A percentile compares a stretch with the other conserved stretches of the same genome.
These are phyloP conservation scores for Kazachstania martiniae DNA, from an alignment of 805 yeast species.

Conservation along the genomic window DNA sequence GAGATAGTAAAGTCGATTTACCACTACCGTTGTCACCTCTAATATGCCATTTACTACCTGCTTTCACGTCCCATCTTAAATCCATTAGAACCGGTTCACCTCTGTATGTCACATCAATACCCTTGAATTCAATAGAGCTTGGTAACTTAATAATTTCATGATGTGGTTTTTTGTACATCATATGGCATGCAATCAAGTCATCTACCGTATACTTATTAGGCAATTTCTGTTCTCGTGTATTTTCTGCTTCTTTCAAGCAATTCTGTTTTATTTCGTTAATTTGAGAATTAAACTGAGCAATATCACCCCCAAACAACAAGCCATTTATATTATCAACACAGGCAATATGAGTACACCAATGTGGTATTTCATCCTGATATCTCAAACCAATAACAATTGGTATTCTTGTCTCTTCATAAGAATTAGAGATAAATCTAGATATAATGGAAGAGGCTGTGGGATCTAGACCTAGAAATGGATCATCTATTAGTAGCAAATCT, in stretches of 20 bases:
- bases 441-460: conserved; percentile 57
- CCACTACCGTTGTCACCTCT: conserved; percentile 90
- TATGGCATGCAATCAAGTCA: conserved; percentile 17
- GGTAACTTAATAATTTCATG: conserved; percentile 8
- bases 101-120: conserved; percentile 55
- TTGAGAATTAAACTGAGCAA: conserved; percentile 13
- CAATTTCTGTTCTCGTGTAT: neutral
- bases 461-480: conserved; percentile 87
- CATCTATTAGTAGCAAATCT: conserved; percentile 63
- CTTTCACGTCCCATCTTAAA: conserved; percentile 53
- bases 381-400: conserved; percentile 68
- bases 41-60: conserved; percentile 81
- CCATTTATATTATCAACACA: conserved; percentile 45
- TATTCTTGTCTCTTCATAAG: conserved; percentile 5
- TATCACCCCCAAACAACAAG: conserved; percentile 39
- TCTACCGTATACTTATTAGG: conserved; percentile 7
- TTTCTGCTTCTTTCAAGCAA: neutral
- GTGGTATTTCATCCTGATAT: conserved; percentile 63
- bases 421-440: conserved; percentile 28
- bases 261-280: conserved; percentile 14
- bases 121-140: conserved; percentile 41
- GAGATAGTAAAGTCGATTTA: conserved; percentile 74
- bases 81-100: conserved; percentile 49
- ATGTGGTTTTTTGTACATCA: conserved; percentile 8
- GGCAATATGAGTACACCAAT: conserved; percentile 69